Percentiles rank a stretch among this genome's conserved stretches.
phyloP scores from a whole-genome alignment of 2,329 filamentous ascomycete species.

The Calonectria henricotiae region DNA sequence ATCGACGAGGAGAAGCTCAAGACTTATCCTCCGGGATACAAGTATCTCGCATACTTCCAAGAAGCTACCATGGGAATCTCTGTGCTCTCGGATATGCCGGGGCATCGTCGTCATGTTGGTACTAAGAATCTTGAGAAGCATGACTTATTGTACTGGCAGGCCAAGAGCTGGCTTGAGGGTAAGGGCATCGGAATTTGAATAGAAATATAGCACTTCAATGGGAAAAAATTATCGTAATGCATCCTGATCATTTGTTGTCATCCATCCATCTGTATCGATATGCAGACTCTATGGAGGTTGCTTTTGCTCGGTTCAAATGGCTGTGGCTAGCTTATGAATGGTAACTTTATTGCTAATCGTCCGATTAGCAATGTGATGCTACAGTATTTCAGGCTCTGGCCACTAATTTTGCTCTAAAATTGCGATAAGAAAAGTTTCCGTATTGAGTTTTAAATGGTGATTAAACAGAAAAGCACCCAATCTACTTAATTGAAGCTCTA shows the following conservation, averaged over 20 bases:
- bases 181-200: constrained; percentile 52
- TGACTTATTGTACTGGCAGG: constrained; percentile 63
- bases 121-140: constrained; percentile 59
- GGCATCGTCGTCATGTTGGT: constrained; percentile 57
- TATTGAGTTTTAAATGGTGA: too few species aligned
- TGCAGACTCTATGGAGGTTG: too few species aligned
- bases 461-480: neutral
- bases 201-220: neutral
- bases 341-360: too few species aligned
- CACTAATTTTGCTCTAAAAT: too few species aligned
- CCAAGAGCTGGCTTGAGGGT: constrained; percentile 64
- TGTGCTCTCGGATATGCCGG: constrained; percentile 64
- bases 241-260: neutral
- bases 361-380: too few species aligned
- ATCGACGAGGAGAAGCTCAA: constrained; percentile 61
- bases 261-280: neutral
- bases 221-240: too few species aligned
- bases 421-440: too few species aligned
- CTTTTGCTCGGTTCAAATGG: too few species aligned
- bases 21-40: constrained; percentile 63
- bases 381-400: too few species aligned
- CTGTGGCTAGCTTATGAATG: too few species aligned
- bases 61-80: constrained; percentile 64
- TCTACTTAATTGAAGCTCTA: neutral
- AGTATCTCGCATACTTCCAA: constrained; percentile 64